Evolutionary conservation across 768 basidiomycete species (phyloP).

Genomic region (Tylopilus rubrobrunneus): DNA sequence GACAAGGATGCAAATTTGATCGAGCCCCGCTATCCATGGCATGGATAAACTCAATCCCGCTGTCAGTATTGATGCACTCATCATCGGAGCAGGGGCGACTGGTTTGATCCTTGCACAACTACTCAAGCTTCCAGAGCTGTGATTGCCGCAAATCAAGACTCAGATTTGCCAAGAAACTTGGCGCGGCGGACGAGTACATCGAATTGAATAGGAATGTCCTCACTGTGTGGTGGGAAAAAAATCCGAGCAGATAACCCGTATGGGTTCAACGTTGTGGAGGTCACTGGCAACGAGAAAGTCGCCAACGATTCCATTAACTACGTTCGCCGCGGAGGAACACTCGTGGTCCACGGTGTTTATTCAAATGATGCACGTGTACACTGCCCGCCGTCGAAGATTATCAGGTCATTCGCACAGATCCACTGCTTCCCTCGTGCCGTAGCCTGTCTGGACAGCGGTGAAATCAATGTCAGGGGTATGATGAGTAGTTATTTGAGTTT

Average conservation of each 20-base stretch:
- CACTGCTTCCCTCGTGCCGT: constrained; percentile 87
- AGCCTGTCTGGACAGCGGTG: constrained; percentile 78
- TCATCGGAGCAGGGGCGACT: constrained; percentile 84
- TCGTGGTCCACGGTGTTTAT: constrained; percentile 86
- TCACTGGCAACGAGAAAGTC: constrained; percentile 73
- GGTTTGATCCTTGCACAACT: constrained; percentile 83
- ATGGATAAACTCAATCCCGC: constrained; percentile 78
- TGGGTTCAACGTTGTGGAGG: constrained; percentile 77
- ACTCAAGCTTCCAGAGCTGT: constrained; percentile 75
- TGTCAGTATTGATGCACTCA: constrained; percentile 74
- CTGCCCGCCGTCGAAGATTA: constrained; percentile 82
- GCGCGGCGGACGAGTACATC: constrained; percentile 77
- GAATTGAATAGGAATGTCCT: constrained; percentile 73
- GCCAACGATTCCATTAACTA: constrained; percentile 84
- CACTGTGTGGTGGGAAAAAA: constrained; percentile 67
- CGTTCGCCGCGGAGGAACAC: constrained; percentile 72
- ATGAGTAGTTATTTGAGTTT: constrained; percentile 29
- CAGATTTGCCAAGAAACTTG: constrained; percentile 71
- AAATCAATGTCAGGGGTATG: constrained; percentile 74
- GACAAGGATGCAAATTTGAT: constrained; percentile 83
- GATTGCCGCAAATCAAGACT: constrained; percentile 83
- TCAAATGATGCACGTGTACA: constrained; percentile 73
- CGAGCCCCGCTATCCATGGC: constrained; percentile 82
- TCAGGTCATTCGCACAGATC: constrained; percentile 82
- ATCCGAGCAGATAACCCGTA: constrained; percentile 73